Conservation (phyloP, 768 basidiomycete genomes). For the Clavaria fumosa region DNA sequence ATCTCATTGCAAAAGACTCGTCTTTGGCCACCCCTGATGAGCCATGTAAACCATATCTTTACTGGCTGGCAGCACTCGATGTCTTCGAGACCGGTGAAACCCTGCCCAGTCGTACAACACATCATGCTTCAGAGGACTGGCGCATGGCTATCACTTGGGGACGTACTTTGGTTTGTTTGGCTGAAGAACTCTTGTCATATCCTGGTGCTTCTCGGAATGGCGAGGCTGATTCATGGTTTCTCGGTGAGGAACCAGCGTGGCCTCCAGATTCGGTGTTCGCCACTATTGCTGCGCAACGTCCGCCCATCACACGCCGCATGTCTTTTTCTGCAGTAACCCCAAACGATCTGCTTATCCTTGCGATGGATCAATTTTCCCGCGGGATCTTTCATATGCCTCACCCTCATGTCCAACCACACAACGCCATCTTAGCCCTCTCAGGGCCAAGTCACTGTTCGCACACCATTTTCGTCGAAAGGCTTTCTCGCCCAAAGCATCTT, state of each 20-base stretch:
- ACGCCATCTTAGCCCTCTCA: too few species aligned
- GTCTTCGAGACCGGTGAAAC: slow-evolving; percentile 57
- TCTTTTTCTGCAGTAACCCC: slow-evolving; percentile 26
- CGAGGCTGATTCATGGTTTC: neutral
- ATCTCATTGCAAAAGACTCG: slow-evolving; percentile 37
- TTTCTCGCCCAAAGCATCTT: slow-evolving; percentile 43
- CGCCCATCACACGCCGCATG: slow-evolving; percentile 35
- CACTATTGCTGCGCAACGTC: slow-evolving; percentile 30
- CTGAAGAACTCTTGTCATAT: slow-evolving; percentile 32
- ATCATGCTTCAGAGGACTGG: slow-evolving; percentile 39
- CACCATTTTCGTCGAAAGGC: slow-evolving; percentile 17
- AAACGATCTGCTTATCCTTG: slow-evolving; percentile 39
- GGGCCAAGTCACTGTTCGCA: too few species aligned
- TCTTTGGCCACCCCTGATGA: slow-evolving; percentile 38
- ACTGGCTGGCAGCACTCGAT: slow-evolving; percentile 57
- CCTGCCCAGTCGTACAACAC: slow-evolving; percentile 30
- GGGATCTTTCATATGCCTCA: slow-evolving; percentile 65
- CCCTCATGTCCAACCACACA: slow-evolving; percentile 15
- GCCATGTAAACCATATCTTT: slow-evolving; percentile 32
- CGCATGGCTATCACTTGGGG: slow-evolving; percentile 55
- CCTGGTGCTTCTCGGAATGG: slow-evolving; percentile 11
- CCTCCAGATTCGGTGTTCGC: slow-evolving; percentile 37
- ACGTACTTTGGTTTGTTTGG: slow-evolving; percentile 43
- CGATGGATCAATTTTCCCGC: slow-evolving; percentile 54
- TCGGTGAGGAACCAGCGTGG: slow-evolving; percentile 33